phyloP scores from a whole-genome alignment of 2,329 filamentous ascomycete species.

The Verticillium zaregamsianum region DNA sequence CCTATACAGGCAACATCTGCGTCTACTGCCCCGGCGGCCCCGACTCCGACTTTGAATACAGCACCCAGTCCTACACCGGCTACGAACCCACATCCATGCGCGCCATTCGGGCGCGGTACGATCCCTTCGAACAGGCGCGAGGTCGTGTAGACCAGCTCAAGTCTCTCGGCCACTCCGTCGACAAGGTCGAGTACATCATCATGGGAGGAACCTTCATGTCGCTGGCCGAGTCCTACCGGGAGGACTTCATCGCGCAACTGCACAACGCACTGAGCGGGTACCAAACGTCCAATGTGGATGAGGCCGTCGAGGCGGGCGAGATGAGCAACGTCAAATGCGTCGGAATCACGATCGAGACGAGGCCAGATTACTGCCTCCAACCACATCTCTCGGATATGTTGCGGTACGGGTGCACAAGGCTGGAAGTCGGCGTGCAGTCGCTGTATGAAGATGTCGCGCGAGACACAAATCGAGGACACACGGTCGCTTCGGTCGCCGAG shows the following conservation, averaged over 20 bases:
- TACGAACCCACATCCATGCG: conserved; percentile 99
- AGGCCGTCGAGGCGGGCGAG: conserved; percentile 89
- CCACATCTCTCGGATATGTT: conserved; percentile 96
- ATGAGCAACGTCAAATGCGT: conserved; percentile 98
- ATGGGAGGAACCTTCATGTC: conserved; percentile 99
- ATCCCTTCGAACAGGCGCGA: conserved; percentile 95
- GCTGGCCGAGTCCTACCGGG: conserved; percentile 78
- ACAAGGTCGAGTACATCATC: conserved; percentile 99
- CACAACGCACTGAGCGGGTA: conserved; percentile 97
- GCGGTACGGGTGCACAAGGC: conserved; percentile 90
- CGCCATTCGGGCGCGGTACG: conserved; percentile 92
- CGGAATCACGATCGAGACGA: conserved; percentile 95
- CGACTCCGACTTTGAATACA: conserved; percentile 98
- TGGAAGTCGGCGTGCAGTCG: conserved; percentile 94
- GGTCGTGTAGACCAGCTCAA: conserved; percentile 96
- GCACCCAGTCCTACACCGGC: conserved; percentile 96
- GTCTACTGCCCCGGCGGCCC: conserved; percentile 98
- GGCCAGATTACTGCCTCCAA: conserved; percentile 94
- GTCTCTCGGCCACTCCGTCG: conserved; percentile 89
- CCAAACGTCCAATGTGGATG: conserved; percentile 88
- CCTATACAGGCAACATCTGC: conserved; percentile 98
- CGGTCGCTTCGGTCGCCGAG: conserved; percentile 89
- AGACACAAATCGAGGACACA: conserved; percentile 95
- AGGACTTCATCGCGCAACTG: conserved; percentile 90
- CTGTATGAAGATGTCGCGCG: conserved; percentile 97